Conservation (phyloP, 2,329 filamentous ascomycete genomes). For the Phialophora expanda region DNA sequence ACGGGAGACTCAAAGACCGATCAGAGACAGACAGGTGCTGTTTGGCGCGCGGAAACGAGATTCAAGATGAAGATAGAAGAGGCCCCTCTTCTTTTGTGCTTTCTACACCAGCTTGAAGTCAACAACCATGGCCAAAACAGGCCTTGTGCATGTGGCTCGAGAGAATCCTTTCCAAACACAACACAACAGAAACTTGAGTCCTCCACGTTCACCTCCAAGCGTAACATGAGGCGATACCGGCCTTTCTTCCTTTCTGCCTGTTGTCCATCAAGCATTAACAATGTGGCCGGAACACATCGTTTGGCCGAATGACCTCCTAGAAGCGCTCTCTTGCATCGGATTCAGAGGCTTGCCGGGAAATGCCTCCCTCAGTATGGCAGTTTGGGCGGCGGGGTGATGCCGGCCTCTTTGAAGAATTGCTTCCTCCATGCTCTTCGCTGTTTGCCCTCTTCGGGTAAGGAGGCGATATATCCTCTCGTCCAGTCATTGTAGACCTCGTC, state of each 20-base stretch:
- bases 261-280: background rate
- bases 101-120: background rate
- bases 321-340: background rate
- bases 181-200: background rate
- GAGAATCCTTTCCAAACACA: background rate
- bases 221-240: background rate
- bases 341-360: background rate
- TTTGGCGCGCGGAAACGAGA: background rate
- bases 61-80: background rate
- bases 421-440: background rate
- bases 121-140: background rate
- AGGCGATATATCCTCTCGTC: background rate
- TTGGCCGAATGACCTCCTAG: background rate
- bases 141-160: background rate
- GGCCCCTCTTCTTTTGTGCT: background rate
- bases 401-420: slow-evolving; percentile 6
- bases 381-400: slow-evolving; percentile 3
- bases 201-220: background rate
- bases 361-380: background rate
- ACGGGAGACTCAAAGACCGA: background rate
- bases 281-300: too few relatives aligned
- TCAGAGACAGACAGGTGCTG: background rate
- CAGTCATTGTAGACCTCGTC: background rate
- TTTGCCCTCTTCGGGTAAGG: background rate
- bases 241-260: background rate